Base-by-base conservation (phyloP, 2,329 filamentous ascomycete species). In the Domatiomyces globalis region DNA sequence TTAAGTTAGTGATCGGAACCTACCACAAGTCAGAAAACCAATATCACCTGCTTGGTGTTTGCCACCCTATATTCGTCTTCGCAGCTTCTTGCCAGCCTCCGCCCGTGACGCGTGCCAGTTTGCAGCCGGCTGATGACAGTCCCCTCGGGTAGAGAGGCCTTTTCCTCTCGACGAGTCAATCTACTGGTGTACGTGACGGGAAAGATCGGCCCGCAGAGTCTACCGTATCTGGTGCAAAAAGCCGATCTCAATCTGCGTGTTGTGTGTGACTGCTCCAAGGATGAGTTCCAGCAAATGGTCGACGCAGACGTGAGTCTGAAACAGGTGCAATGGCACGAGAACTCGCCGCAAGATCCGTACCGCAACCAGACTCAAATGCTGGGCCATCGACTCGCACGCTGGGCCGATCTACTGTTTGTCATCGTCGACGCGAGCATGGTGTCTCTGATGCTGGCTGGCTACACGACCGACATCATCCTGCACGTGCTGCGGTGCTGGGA, bases 401-500 rank as follows among this genome's bases (percentile, higher is more conserved):
- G 89, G 89, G 87, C 89, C 5, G 85, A 95, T 66, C 70, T 95
- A 58, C 74, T 95, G 53, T 81, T 95, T 29, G 78, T 94, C 5
- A 87, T 89, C 2, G 83, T 94, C 47, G 85, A 92, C 65, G 86
- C 87, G 6, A 85, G 92, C 63, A 83, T 83, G 51, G 75, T 95
- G 51, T 85, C 85, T 27, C 87, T 87, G 65, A 94, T 95, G 87
- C 74, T 95, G 63, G 80, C 83, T 50, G 89, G 89, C 49, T 77
- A 90, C 52, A 83, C 86, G 2, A 87, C 87, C 62, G 94, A 83
- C 27, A 74, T 94, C 50, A 74, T 94, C 6, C 74, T 94, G 49
- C 84, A 90, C 60, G 79, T 94, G 1, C 66, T 95, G 47, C 79
- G 89, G 49, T 85, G 85, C 51, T 95, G 89, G 89, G 83, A 94